Conservation (phyloP, 2,329 filamentous ascomycete species). For the Pleomassaria siparia region DNA sequence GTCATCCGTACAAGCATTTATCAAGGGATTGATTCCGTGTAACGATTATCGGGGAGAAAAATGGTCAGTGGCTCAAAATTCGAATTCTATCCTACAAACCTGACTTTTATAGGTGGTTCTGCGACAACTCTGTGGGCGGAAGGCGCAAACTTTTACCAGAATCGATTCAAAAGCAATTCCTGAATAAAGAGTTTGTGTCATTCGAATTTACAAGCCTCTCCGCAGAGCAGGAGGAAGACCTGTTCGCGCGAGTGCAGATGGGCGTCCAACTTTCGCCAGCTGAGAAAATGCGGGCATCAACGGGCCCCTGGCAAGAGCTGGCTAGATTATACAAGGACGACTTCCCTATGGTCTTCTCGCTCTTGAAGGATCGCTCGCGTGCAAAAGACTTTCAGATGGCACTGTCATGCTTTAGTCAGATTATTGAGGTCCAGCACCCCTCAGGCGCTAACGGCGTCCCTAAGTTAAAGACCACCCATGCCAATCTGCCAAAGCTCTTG, state of each 20-base stretch:
- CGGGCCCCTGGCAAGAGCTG: slow-evolving; percentile 50
- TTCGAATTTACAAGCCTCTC: slow-evolving; percentile 47
- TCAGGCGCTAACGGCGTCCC: slow-evolving; percentile 26
- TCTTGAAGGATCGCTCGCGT: slow-evolving; percentile 31
- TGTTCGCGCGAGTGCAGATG: slow-evolving; percentile 52
- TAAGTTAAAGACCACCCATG: slow-evolving; percentile 22
- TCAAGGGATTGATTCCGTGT: slow-evolving; percentile 49
- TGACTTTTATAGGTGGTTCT: slow-evolving; percentile 28
- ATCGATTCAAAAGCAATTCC: slow-evolving; percentile 41
- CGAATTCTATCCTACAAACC: neutral
- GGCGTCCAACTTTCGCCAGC: slow-evolving; percentile 49
- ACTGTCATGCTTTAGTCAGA: slow-evolving; percentile 39
- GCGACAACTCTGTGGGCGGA: slow-evolving; percentile 10
- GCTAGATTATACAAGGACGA: slow-evolving; percentile 47
- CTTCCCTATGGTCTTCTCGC: slow-evolving; percentile 40
- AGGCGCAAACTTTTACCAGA: slow-evolving; percentile 38
- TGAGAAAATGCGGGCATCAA: slow-evolving; percentile 51
- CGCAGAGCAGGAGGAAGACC: slow-evolving; percentile 49
- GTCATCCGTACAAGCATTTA: slow-evolving; percentile 49
- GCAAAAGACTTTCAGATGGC: slow-evolving; percentile 39
- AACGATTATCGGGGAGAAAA: slow-evolving; percentile 44
- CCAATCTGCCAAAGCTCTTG: slow-evolving; percentile 25
- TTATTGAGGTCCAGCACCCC: slow-evolving; percentile 38
- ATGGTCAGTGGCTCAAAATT: slow-evolving; percentile 36
- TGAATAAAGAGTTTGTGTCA: slow-evolving; percentile 44